A percentile compares a stretch with the other conserved stretches of the same genome.
These are phyloP conservation scores for Rheum nobile DNA, from an alignment of 148 eudicot species.

Conservation along the genomic window DNA sequence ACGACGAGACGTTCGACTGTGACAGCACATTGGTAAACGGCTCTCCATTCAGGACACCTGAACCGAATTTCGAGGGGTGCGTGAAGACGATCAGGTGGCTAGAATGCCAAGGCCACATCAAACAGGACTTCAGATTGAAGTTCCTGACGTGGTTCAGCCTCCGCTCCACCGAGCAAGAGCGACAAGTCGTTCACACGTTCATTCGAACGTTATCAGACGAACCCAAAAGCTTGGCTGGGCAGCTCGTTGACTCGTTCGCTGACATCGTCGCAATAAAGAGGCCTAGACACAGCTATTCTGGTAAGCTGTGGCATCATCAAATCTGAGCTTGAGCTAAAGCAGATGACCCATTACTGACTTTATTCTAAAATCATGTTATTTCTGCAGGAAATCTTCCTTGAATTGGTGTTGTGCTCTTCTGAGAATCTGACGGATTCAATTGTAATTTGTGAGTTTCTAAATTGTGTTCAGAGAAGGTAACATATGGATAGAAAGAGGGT, in stretches of 20 bases:
- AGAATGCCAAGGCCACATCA: conserved; percentile 57
- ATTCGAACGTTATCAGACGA: conserved; percentile 59
- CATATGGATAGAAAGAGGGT: background rate
- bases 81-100: conserved; percentile 63
- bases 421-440: background rate
- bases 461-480: background rate
- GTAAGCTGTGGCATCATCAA: conserved; percentile 26
- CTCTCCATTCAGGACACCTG: conserved; percentile 21
- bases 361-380: background rate
- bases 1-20: conserved; percentile 55
- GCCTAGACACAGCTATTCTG: conserved; percentile 32
- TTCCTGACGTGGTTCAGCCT: conserved; percentile 85
- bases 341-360: background rate
- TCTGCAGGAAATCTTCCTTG: background rate
- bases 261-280: conserved; percentile 58
- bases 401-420: background rate
- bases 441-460: background rate
- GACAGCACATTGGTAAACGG: conserved; percentile 58
- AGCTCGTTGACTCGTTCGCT: conserved; percentile 63
- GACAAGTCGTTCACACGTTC: conserved; percentile 73
- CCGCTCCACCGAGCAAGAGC: conserved; percentile 68
- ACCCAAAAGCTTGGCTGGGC: conserved; percentile 75
- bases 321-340: background rate
- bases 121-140: conserved; percentile 60
- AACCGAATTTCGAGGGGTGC: conserved; percentile 56